Base-by-base conservation (phyloP, 345 rosid genomes). In the Hirschfeldia incana region DNA sequence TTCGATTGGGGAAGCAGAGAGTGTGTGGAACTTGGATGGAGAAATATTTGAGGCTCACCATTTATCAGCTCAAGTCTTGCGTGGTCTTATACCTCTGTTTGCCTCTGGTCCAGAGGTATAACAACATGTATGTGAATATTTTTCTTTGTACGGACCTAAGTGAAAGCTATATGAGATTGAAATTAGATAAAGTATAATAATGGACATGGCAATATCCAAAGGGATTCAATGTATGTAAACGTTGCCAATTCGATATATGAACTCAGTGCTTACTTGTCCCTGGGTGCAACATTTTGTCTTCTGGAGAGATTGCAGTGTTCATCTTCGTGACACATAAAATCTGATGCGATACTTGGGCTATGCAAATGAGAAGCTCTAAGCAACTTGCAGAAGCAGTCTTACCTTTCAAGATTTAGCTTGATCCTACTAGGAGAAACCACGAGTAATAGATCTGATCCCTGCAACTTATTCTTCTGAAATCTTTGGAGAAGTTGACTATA, bases 21-120 rank as follows among this genome's bases (percentile, higher is more conserved):
- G 97, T 74, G 76, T 89, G 51, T 94, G 97, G 97, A 94, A 94
- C 79, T 80, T 92, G 86, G 98, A 92, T 37, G 98, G 98, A 6
- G 98, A 94, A 92, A 89, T 88, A 69, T 91, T 94, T 67, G 85
- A 83, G 75, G 98, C 98, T 55, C 97, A 91, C 73, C 84, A 90
- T 72, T 89, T 92, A 70, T 94, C 98, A 9, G 97, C 97, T 6
- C 98, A 92, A 83, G 98, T 94, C 62, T 87, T 92, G 75, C 89
- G 88, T 29, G 91, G 98, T 73, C 92, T 94, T 73, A 74, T 94
- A 69, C 85, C 88, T 80, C 82, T 94, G 58, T 92, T 94, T 62
- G 97, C 98, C 3, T 86, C 97, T 36, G 98, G 98, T 80, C 97
- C 98, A 13, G 93, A 85, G 78, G 85, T 92, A 69, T 94, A 91